Base-by-base conservation (phyloP, 129 eudicot species). In the Apium graveolens region DNA sequence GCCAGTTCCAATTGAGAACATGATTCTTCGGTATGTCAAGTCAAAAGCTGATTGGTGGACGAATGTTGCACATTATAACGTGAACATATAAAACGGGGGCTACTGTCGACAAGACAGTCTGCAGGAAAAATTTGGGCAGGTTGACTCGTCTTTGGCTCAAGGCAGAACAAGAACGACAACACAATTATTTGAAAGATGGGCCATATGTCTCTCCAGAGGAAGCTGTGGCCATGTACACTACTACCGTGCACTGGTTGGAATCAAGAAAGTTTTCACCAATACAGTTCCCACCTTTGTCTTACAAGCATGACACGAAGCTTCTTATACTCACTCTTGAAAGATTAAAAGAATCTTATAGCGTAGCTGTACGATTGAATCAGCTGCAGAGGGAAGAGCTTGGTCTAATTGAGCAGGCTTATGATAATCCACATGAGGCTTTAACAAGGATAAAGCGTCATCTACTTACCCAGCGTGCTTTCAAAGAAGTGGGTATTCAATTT, bases 31-130 rank as follows among this genome's bases (percentile, higher is more conserved):
- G 12, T 96, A 96, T 83, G 97, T 96, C 74, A 96, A 96, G 83
- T 91, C 99, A 69, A 96, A 96, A 83, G 99, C 99, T 73, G 97
- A 96, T 85, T 96, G 97, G 99, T 96, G 99, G 99, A 96, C 99
- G 57, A 96, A 96, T 81, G 99, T 96, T 74, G 99, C 99, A 43
- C 99, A 96, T 76, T 96, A 96, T 74, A 96, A 96, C 97, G 99
- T 80, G 99, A 96, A 78, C 99, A 97, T 87, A 96, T 96, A 53
- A 85, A 97, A 48, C 87, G 99, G 80, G 99, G 44, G 99, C 99
- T 46, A 96, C 99, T 5, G 99, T 96, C 34, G 99, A 96, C 87
- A 96, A 96, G 95, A 96, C 99, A 35, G 99, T 96, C 43, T 96
- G 99, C 71, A 90, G 99, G 77, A 96, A 96, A 85, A 96, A 96